Evolutionary conservation across 768 basidiomycete species (phyloP), one percentile per base, ranked within the genome.

Genomic region (Leucocoprinus leucothites): DNA sequence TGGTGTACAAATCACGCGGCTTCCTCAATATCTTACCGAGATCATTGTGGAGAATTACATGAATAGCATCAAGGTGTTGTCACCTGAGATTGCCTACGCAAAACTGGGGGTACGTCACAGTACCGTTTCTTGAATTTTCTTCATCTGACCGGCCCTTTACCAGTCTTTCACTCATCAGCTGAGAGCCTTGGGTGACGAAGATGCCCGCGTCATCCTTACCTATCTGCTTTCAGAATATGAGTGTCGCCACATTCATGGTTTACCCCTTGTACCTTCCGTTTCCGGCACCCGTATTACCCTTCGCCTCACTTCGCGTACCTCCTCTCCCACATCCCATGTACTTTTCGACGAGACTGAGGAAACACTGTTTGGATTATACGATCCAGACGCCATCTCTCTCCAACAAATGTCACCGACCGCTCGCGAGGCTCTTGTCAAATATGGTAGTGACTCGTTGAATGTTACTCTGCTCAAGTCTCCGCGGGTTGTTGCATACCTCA

Each of bases 231-330:
- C 71, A 0, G 63, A 64, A 0, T 50, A 60, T 0, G 58, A 72
- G 21, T 44, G 77, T 14, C 53, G 55, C 9, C 66, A 74, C 47
- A 47, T 80, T 3, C 53, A 69, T 18, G 71, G 67, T 2, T 62
- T 80, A 1, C 76, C 75, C 1, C 45, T 80, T 19, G 40, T 79
- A n/a, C 68, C 69, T 1, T 53, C 69, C 1, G 60, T 69, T 1
- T 63, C 60, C 9, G 68, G 64, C 4, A 38, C 50, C 14, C 51
- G 41, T 2, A 46, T 71, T 9, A 53, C 71, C 2, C 63, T 74
- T n/a, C 5, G 16, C 5, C 52, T 49, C 45, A 26, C 24, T 21
- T 43, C 14, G 5, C 31, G 5, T 50, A 45, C 9, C 9, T 16
- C 16, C 11, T 54, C 41, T 28, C 18, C 0, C 22, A 31, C n/a